phyloP scores from a whole-genome alignment of 257 asterid genomes.

The Misopates orontium region DNA sequence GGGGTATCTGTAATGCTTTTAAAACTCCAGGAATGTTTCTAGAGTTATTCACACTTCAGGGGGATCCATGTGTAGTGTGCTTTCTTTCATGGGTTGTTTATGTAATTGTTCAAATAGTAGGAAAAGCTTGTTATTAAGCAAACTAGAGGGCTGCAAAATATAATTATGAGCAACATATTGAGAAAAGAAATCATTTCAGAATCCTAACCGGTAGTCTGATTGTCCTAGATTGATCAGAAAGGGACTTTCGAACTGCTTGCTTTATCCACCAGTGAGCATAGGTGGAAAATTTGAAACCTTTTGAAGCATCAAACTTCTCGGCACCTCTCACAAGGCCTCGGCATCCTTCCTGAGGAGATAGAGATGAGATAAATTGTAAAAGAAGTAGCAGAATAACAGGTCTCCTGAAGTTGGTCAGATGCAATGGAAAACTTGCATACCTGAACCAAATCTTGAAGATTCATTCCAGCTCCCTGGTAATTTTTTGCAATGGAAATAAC shows the following conservation, averaged over 20 bases:
- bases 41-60: too few species aligned
- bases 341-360: slow-evolving; percentile 84
- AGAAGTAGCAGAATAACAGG: neutral
- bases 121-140: too few species aligned
- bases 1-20: too few species aligned
- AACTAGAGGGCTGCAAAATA: too few species aligned
- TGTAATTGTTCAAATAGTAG: too few species aligned
- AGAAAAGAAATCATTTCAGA: neutral
- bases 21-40: too few species aligned
- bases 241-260: slow-evolving; percentile 74
- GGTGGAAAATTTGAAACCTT: slow-evolving; percentile 92
- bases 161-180: too few species aligned
- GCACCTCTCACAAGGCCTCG: slow-evolving; percentile 88
- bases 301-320: slow-evolving; percentile 86
- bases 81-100: too few species aligned
- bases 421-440: slow-evolving; percentile 34
- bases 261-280: slow-evolving; percentile 99
- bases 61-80: too few species aligned
- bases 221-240: slow-evolving; percentile 68
- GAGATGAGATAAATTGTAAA: slow-evolving; percentile 1
- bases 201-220: slow-evolving; percentile 65
- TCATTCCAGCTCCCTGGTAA: slow-evolving; percentile 92
- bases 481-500: slow-evolving; percentile 94
- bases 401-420: slow-evolving; percentile 5
- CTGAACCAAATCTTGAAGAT: slow-evolving; percentile 97